Evolutionary conservation across 2,329 filamentous ascomycete genomes (phyloP), one percentile per base, ranked within the genome.

Genomic region (Chaetomium olivaceum): DNA sequence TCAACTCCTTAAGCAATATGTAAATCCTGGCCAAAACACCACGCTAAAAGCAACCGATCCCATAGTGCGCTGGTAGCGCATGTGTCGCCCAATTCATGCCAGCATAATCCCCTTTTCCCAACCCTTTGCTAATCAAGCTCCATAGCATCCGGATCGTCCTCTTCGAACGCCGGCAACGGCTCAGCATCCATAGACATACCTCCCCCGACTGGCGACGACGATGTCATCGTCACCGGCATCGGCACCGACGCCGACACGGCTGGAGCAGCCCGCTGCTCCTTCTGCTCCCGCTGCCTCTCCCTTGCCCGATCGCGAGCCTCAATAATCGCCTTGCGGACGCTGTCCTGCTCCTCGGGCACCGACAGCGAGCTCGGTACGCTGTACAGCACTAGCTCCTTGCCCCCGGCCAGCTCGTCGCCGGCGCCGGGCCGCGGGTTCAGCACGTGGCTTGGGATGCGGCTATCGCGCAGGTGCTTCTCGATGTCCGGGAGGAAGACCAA

Each of bases 401-500:
- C 83, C 4, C 83, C 86, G 36, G 83, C 4, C 83, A 29, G 27
- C 27, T 86, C 43, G 86, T 76, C 51, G 52, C 58, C 82, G 4
- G 16, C 86, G 81, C 60, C 78, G 75, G 74, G 85, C 81, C 74
- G 85, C 81, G 57, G 77, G 36, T 95, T 75, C 21, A 89, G 85
- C 71, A 96, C 75, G 25, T 88, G 85, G 70, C 83, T 80, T 6
- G 93, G 83, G 54, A 88, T 87, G 60, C 93, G 91, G 67, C 89
- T 89, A 65, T 85, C 83, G 68, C 83, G 84, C 61, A 98, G 83
- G 74, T 91, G 90, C 78, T 91, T 92, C 75, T 94, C 90, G 62
- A 98, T 91, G 75, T 96, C 91, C 0, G 92, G 89, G 0, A 96
- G 84, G 80, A 97, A 93, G 74, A 93, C 83, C 56, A 96, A 84